Conservation (phyloP, 345 rosid genomes). For the Gynandropsis gynandra region DNA sequence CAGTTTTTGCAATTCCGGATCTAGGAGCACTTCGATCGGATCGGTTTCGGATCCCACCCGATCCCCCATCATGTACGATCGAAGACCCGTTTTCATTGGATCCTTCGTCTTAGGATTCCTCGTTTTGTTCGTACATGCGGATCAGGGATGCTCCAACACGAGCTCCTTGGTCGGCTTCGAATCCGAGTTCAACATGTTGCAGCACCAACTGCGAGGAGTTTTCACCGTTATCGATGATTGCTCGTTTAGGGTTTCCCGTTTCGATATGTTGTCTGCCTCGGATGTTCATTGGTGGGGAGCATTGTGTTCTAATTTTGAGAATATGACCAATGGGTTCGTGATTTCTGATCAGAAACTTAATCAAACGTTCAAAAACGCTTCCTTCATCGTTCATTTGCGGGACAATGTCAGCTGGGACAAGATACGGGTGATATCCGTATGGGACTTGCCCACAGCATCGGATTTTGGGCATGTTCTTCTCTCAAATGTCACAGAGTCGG, state of each 20-base stretch:
- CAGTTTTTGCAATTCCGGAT: too few species aligned
- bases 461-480: constrained; percentile 72
- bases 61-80: constrained; percentile 34
- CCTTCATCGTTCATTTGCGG: constrained; percentile 49
- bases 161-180: constrained; percentile 56
- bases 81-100: constrained; percentile 27
- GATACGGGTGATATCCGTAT: constrained; percentile 51
- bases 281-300: constrained; percentile 93
- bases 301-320: constrained; percentile 36
- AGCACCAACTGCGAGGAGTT: constrained; percentile 77
- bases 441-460: constrained; percentile 63
- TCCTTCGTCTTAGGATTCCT: constrained; percentile 33
- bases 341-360: constrained; percentile 60
- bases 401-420: constrained; percentile 55
- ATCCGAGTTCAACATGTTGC: constrained; percentile 71
- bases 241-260: constrained; percentile 66
- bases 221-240: constrained; percentile 70
- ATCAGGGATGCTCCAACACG: constrained; percentile 55
- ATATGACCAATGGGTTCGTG: constrained; percentile 60
- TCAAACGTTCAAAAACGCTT: constrained; percentile 53
- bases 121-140: constrained; percentile 34
- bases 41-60: too few species aligned
- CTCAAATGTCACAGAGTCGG: constrained; percentile 28
- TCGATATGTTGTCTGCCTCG: constrained; percentile 74
- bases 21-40: too few species aligned